phyloP scores from a whole-genome alignment of 192 early-diverging fungal genomes.

The Chytriomyces hyalinus region DNA sequence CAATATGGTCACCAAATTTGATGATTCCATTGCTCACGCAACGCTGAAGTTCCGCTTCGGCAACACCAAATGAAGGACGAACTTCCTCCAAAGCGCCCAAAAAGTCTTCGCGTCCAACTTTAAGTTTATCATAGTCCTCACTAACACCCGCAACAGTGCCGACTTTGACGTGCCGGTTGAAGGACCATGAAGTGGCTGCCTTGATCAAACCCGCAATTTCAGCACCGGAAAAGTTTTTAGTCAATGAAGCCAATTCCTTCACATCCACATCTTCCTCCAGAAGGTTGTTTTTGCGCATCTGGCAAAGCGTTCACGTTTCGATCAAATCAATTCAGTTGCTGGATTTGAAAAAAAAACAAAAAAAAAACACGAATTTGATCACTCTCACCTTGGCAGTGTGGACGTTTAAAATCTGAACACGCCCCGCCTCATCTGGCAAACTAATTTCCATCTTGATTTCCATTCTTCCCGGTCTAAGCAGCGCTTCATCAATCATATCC shows the following conservation, averaged over 20 bases:
- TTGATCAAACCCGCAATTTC: slow-evolving; percentile 93
- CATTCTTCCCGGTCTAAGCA: slow-evolving; percentile 92
- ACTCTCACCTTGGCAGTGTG: slow-evolving; percentile 81
- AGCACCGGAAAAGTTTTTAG: slow-evolving; percentile 97
- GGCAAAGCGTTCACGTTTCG: neutral
- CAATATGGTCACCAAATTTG: slow-evolving; percentile 68
- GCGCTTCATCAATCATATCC: slow-evolving; percentile 98
- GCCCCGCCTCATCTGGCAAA: slow-evolving; percentile 89
- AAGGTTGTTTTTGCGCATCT: slow-evolving; percentile 82
- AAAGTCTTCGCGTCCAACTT: slow-evolving; percentile 86
- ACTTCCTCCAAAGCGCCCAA: slow-evolving; percentile 90
- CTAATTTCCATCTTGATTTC: slow-evolving; percentile 98
- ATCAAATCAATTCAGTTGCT: neutral
- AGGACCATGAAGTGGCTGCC: slow-evolving; percentile 91
- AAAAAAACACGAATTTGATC: slow-evolving; percentile 36
- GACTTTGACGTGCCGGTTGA: slow-evolving; percentile 94
- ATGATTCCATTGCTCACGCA: slow-evolving; percentile 88
- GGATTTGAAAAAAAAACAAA: neutral
- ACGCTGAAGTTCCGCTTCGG: slow-evolving; percentile 86
- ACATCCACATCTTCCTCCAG: slow-evolving; percentile 83
- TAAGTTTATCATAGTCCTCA: slow-evolving; percentile 87
- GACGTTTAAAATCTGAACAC: slow-evolving; percentile 94
- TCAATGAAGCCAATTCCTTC: slow-evolving; percentile 80
- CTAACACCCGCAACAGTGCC: slow-evolving; percentile 81
- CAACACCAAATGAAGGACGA: slow-evolving; percentile 90